Evolutionary conservation across 2,329 filamentous ascomycete species (phyloP).

Genomic region (Botryotinia convoluta): DNA sequence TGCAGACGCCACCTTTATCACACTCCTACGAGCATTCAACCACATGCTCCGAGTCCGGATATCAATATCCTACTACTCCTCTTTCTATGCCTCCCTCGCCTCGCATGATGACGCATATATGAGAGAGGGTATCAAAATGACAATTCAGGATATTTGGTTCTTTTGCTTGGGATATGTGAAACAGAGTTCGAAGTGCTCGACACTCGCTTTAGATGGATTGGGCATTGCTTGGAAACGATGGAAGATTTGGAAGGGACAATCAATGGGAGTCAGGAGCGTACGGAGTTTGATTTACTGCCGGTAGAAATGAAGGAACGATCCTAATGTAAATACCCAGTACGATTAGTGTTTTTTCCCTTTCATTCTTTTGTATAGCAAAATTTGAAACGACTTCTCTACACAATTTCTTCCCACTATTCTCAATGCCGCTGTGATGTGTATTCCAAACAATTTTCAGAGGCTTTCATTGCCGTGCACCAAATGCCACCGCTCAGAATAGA

Average conservation of each 20-base stretch:
- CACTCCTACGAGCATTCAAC: conserved; percentile 69
- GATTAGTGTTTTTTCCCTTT: conserved; percentile 18
- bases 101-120: conserved; percentile 44
- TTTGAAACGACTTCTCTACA: conserved; percentile 14
- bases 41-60: conserved; percentile 59
- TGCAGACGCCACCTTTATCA: conserved; percentile 73
- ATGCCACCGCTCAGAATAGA: background rate
- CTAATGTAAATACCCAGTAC: conserved; percentile 34
- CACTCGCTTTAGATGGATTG: conserved; percentile 34
- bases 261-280: conserved; percentile 33
- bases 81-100: conserved; percentile 72
- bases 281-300: conserved; percentile 20
- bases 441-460: background rate
- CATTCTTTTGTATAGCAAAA: conserved; percentile 14
- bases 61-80: conserved; percentile 66
- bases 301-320: conserved; percentile 20
- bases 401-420: background rate
- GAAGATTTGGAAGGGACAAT: conserved; percentile 26
- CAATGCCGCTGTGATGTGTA: background rate
- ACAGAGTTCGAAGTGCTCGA: conserved; percentile 39
- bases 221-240: conserved; percentile 24
- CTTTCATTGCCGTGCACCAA: background rate
- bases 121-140: conserved; percentile 19
- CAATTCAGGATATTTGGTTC: conserved; percentile 22
- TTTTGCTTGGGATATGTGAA: conserved; percentile 22